Evolutionary conservation across 1,284 basidiomycete species (phyloP), one percentile per base, ranked within the genome.

Genomic region (Ceratobasidium theobromae): DNA sequence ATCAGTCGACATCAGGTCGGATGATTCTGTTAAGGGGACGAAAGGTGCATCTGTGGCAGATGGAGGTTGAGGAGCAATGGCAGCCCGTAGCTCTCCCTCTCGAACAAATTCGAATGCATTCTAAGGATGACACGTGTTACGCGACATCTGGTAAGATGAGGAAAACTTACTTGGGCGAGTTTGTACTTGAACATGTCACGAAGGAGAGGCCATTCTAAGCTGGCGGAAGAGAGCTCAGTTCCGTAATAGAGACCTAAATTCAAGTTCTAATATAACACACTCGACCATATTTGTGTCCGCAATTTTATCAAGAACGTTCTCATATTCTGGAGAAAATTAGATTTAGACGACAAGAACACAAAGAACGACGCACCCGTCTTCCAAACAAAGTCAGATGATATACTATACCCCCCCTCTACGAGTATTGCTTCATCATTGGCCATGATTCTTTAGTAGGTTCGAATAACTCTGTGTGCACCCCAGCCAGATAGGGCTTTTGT

Each of bases 161-260:
- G 40, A 49, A 51, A 53, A 68, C 75, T 32, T 69, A 89, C 89
- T 79, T 88, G 77, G 71, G 80, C 76, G 4, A 92, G 78, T 73
- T 86, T 89, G 73, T 82, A 75, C 73, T 90, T 91, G 73, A 93
- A 83, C 65, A 86, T 83, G 71, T 88, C 81, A 48, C 87, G 83
- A 28, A 95, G 80, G 28, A 81, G 78, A 12, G 81, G 74, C 93
- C 93, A 95, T 74, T 91, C 87, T 71, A 80, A 79, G 72, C 91
- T 93, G 77, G 60, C 51, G 55, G 65, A 69, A 53, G 70, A 68
- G 54, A 64, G 67, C 52, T 35, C 18, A 27, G 38, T 38, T 66
- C 62, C 4, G 51, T 18, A 54, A 33, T 28, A 43, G 27, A 35
- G 35, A 54, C 55, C 65, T 51, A 45, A 62, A 35, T 30, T 8